Evolutionary conservation across 257 asterid genomes (phyloP).

Genomic region (Solanum pimpinellifolium): DNA sequence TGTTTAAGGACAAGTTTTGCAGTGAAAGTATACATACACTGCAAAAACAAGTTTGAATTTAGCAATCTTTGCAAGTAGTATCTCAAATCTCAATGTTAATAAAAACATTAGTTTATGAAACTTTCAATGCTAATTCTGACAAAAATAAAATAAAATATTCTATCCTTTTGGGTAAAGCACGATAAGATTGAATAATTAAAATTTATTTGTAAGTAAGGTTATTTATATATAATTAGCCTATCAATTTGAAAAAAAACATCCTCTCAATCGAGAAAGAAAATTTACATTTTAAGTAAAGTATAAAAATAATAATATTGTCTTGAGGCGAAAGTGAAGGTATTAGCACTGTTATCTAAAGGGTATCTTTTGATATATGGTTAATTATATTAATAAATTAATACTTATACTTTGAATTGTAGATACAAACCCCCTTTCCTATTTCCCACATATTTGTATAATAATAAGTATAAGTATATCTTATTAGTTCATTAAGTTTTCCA

Average conservation of each 20-base stretch:
- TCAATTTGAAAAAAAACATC: neutral
- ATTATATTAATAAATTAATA: neutral
- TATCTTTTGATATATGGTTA: constrained; percentile 5
- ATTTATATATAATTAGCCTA: neutral
- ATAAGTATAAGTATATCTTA: neutral
- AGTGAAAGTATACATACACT: neutral
- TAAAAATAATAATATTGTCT: constrained; percentile 6
- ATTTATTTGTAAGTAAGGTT: neutral
- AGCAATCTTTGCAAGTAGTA: neutral
- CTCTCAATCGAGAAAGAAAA: neutral
- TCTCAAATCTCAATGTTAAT: neutral
- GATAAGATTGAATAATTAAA: neutral
- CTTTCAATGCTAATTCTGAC: constrained; percentile 45
- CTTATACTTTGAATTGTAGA: neutral
- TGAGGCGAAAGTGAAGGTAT: constrained; percentile 18
- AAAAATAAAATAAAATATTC: neutral
- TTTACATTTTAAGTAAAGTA: neutral
- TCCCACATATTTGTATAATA: neutral
- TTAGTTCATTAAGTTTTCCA: neutral
- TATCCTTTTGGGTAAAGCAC: neutral
- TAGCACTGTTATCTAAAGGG: constrained; percentile 16
- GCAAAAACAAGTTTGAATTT: neutral
- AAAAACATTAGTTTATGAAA: neutral
- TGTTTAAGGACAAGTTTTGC: neutral
- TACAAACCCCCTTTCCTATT: constrained; percentile 1